Percentiles rank a stretch among this genome's conserved stretches.
Conservation (phyloP, 169 alveolate species). For the Theileria annulata region DNA sequence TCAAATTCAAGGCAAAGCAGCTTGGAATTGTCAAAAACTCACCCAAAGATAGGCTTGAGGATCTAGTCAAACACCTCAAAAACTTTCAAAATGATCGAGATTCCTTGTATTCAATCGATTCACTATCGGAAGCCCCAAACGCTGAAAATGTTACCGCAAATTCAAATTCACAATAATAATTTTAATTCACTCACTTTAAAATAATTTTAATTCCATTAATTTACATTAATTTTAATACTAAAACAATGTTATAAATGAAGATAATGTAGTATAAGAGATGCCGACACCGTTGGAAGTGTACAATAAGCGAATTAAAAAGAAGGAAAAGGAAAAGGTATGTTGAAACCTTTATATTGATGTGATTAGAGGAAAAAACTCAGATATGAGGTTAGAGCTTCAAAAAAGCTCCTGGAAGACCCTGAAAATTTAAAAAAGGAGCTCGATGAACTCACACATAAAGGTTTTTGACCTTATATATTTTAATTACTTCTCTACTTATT, state of each 20-base stretch:
- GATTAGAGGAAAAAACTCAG: slow-evolving; percentile 32
- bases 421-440: slow-evolving; percentile 65
- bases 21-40: slow-evolving; percentile 76
- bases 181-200: neutral
- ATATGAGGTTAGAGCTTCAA: slow-evolving; percentile 45
- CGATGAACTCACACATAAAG: slow-evolving; percentile 60
- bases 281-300: slow-evolving; percentile 58
- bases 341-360: neutral
- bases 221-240: neutral
- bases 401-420: slow-evolving; percentile 58
- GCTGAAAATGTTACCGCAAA: neutral
- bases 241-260: neutral
- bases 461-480: neutral
- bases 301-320: slow-evolving; percentile 56
- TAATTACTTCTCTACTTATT: neutral
- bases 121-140: neutral
- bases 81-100: slow-evolving; percentile 56
- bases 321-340: slow-evolving; percentile 66
- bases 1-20: slow-evolving; percentile 71
- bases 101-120: neutral
- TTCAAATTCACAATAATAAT: slow-evolving; percentile 3
- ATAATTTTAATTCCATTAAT: neutral
- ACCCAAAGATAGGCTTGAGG: slow-evolving; percentile 74
- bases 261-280: slow-evolving; percentile 30
- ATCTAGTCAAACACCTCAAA: slow-evolving; percentile 69